phyloP scores from a whole-genome alignment of 2,329 filamentous ascomycete genomes.

The Thielaviopsis punctulata region DNA sequence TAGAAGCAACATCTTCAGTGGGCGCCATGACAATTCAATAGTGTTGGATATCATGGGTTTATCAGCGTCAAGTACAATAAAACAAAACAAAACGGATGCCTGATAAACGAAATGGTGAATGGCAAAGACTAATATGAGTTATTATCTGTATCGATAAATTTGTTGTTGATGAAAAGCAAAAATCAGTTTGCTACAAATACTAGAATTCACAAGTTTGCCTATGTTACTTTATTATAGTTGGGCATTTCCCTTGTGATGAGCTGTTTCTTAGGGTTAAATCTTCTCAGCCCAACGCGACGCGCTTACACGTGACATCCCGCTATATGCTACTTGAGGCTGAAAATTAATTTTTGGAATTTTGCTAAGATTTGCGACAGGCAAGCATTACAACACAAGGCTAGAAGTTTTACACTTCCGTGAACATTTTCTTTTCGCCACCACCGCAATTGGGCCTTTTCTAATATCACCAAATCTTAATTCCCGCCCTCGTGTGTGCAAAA shows the following conservation, averaged over 20 bases:
- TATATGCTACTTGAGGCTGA: slow-evolving; percentile 8
- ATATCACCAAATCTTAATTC: neutral
- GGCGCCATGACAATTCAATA: slow-evolving; percentile 3
- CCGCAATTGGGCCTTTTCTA: slow-evolving; percentile 8
- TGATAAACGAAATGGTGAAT: too few relatives aligned
- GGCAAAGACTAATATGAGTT: too few relatives aligned
- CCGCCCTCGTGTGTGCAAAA: neutral
- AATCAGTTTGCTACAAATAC: too few relatives aligned
- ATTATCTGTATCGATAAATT: too few relatives aligned
- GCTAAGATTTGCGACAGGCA: slow-evolving; percentile 6
- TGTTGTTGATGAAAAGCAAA: too few relatives aligned
- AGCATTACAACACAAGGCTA: slow-evolving; percentile 8
- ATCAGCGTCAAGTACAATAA: neutral
- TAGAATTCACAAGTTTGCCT: too few relatives aligned
- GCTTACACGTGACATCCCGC: slow-evolving; percentile 8
- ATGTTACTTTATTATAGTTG: too few relatives aligned
- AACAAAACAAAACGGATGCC: too few relatives aligned
- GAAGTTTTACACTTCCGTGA: slow-evolving; percentile 2
- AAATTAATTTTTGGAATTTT: slow-evolving; percentile 11
- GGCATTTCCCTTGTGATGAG: too few relatives aligned
- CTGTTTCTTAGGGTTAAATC: too few relatives aligned
- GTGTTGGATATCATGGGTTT: neutral
- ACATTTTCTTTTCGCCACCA: neutral
- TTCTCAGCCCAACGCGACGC: neutral
- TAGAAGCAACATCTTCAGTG: neutral